These are phyloP conservation scores for Penstemon newberryi DNA, from an alignment of 257 asterid species.

Conservation along the genomic window DNA sequence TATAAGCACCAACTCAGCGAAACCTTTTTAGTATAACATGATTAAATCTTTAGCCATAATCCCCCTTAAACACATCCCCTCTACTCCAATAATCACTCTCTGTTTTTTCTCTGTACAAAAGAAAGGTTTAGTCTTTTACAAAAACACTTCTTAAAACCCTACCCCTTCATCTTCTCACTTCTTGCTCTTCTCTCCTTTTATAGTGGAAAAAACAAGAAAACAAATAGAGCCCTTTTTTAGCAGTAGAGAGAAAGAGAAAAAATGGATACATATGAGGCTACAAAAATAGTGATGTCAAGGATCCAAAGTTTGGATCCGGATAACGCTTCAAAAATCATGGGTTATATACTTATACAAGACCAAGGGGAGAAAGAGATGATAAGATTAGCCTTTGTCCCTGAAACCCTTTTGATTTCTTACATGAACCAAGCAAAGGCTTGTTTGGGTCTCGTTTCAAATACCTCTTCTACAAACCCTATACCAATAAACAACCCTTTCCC, in stretches of 20 bases:
- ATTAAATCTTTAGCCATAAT: constrained; percentile 38
- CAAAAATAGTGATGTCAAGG: constrained; percentile 72
- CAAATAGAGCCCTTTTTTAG: background rate
- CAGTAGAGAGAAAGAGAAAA: background rate
- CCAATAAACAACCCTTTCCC: too few species aligned
- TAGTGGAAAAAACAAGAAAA: constrained; percentile 29
- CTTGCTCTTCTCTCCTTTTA: constrained; percentile 15
- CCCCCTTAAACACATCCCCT: constrained; percentile 13
- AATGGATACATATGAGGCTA: constrained; percentile 80
- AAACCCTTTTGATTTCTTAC: constrained; percentile 45
- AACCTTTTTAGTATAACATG: constrained; percentile 42
- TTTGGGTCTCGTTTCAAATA: constrained; percentile 46
- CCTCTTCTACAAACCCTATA: background rate
- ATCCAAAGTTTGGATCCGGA: constrained; percentile 76
- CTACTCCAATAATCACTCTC: constrained; percentile 22
- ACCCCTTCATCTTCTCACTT: background rate
- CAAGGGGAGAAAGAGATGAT: constrained; percentile 84
- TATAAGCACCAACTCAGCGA: constrained; percentile 54
- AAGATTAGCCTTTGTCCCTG: constrained; percentile 77
- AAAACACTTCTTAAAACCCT: constrained; percentile 27
- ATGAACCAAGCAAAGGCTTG: constrained; percentile 57
- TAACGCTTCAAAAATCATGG: constrained; percentile 82
- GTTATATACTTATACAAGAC: constrained; percentile 72
- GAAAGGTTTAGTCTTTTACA: constrained; percentile 25
- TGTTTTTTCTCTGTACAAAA: too few species aligned